Evolutionary conservation across 495 filamentous ascomycete species (phyloP), one percentile per base, ranked within the genome.

Genomic region (Letharia lupina): DNA sequence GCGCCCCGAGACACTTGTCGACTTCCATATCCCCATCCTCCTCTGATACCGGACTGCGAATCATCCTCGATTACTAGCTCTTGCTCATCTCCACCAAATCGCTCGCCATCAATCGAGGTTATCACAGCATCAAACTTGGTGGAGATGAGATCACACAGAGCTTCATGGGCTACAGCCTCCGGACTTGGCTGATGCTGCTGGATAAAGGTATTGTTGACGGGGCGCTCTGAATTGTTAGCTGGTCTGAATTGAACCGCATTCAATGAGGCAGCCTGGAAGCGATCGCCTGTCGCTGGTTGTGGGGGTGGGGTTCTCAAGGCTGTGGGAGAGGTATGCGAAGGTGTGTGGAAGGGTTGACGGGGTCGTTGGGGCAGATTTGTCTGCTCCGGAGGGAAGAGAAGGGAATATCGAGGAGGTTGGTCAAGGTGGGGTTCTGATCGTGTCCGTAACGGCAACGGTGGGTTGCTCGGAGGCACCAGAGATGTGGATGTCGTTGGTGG

Each of bases 61-160:
- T 63, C 68, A 71, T 73, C 70, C 73, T 76, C 33, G 62, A 62
- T 45, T 50, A 63, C 58, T 65, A 90, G 74, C 54, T 91, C 87
- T 60, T 75, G 79, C 69, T 90, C 88, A 60, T 84, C 78, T 4
- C 85, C 86, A 65, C 74, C 75, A 62, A 86, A 89, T 18, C 75
- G 78, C n/a, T 88, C 87, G 20, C 76, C 78, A 73, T 93, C 89
- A 33, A 91, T 90, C 23, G 81, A 75, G 1, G 87, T 89, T 58
- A 91, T 81, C 28, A 90, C 80, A 40, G 81, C 70, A 72, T 88
- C 79, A 56, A 91, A 76, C 61, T 82, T 84, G 48, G 75, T 72
- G 48, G 80, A 79, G 67, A 90, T 81, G 64, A 81, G 76, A 63
- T 87, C 82, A 65, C 75, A 82, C 59, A 87, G 73, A 10, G 79